Percentiles rank a stretch among this genome's conserved stretches.
Conservation (phyloP, 1,284 basidiomycete genomes). For the Phenoliferia sp. region DNA sequence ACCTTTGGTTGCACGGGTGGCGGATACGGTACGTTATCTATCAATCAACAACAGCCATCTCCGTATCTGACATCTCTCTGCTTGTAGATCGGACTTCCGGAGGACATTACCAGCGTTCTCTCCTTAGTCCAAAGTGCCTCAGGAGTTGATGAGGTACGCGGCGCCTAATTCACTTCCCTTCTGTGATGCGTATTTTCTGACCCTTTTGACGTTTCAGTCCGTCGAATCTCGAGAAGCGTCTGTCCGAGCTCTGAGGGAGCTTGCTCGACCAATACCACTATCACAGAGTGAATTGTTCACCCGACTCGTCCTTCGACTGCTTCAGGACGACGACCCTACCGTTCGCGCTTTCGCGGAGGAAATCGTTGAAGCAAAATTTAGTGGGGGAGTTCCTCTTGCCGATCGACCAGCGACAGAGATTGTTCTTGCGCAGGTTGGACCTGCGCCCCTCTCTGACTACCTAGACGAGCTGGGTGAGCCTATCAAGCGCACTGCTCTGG, state of each 20-base stretch:
- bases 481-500: background rate
- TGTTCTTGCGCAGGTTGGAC: slow-evolving; percentile 2
- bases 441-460: background rate
- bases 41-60: background rate
- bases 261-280: background rate
- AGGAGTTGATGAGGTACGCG: slow-evolving; percentile 4
- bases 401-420: slow-evolving; percentile 20
- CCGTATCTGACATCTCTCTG: background rate
- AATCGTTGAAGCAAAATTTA: slow-evolving; percentile 5
- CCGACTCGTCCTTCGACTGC: slow-evolving; percentile 12
- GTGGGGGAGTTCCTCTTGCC: background rate
- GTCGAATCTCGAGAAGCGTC: slow-evolving; percentile 28
- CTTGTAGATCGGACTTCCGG: background rate
- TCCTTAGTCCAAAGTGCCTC: background rate
- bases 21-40: background rate
- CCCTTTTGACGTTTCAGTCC: slow-evolving; percentile 4
- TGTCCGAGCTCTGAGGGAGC: slow-evolving; percentile 11
- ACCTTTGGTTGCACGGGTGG: slow-evolving; percentile 14
- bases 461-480: slow-evolving; percentile 11
- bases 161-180: background rate
- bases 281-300: background rate
- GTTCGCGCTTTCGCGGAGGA: slow-evolving; percentile 9
- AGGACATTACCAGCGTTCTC: background rate
- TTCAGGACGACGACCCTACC: slow-evolving; percentile 29
- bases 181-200: background rate